Conservation (phyloP, 2,329 filamentous ascomycete species). For the Metarhizium anisopliae region DNA sequence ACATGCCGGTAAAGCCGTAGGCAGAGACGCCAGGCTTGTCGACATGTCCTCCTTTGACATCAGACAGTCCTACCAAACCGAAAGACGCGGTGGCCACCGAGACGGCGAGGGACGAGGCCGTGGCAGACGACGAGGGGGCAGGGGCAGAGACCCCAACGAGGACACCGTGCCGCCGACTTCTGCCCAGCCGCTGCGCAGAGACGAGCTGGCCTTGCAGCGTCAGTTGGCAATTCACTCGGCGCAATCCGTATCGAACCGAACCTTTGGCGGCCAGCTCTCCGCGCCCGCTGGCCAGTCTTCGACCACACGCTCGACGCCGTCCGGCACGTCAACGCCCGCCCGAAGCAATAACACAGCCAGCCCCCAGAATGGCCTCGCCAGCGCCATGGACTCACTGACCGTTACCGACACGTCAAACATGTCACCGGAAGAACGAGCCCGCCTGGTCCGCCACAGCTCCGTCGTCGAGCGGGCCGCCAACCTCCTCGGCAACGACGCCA, state of each 20-base stretch:
- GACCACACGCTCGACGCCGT: slow-evolving; percentile 8
- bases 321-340: slow-evolving; percentile 6
- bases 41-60: slow-evolving; percentile 83
- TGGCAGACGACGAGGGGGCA: slow-evolving; percentile 29
- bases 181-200: slow-evolving; percentile 71
- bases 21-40: slow-evolving; percentile 75
- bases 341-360: slow-evolving; percentile 7
- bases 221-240: slow-evolving; percentile 87
- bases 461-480: slow-evolving; percentile 80
- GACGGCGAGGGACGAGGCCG: slow-evolving; percentile 28
- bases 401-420: slow-evolving; percentile 43
- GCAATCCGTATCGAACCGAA: slow-evolving; percentile 69
- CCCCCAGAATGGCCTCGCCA: slow-evolving; percentile 12
- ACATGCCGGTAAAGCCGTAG: slow-evolving; percentile 78
- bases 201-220: slow-evolving; percentile 84
- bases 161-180: slow-evolving; percentile 70
- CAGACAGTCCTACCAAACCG: slow-evolving; percentile 60
- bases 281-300: slow-evolving; percentile 13
- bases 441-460: slow-evolving; percentile 67
- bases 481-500: slow-evolving; percentile 66
- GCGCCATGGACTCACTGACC: slow-evolving; percentile 40
- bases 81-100: slow-evolving; percentile 28
- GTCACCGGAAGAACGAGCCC: slow-evolving; percentile 71
- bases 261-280: slow-evolving; percentile 78
- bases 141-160: slow-evolving; percentile 79